Conservation (phyloP, 179 eudicot genomes). For the Sideroxylon spinosum region DNA sequence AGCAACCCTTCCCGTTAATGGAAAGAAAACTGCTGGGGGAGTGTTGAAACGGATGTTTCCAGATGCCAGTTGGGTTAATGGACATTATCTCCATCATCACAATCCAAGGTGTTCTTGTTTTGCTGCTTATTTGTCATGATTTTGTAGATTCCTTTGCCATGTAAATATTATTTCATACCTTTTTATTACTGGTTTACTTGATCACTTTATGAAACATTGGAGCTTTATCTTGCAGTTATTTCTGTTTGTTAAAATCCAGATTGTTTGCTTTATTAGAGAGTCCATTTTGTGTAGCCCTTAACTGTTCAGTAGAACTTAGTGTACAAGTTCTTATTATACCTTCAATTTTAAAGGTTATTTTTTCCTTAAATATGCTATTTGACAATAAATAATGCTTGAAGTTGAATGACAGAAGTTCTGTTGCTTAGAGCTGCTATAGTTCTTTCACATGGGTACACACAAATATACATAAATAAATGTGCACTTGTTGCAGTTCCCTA, state of each 20-base stretch:
- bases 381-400: background rate
- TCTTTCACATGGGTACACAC: background rate
- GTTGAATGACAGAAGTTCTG: background rate
- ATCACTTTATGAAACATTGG: background rate
- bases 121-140: background rate
- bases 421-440: conserved; percentile 9
- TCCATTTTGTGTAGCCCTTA: background rate
- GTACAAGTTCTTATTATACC: background rate
- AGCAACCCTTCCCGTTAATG: conserved; percentile 92
- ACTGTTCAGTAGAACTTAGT: background rate
- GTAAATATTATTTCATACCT: background rate
- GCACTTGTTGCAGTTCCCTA: background rate
- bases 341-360: background rate
- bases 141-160: background rate
- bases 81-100: conserved; percentile 79
- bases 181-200: background rate
- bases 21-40: conserved; percentile 89
- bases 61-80: conserved; percentile 83
- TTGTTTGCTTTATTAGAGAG: background rate
- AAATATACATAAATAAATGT: background rate
- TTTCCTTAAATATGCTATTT: background rate
- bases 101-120: conserved; percentile 68
- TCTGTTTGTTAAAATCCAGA: background rate
- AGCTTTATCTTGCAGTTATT: no score
- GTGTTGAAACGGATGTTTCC: conserved; percentile 78